phyloP scores from a whole-genome alignment of 1,284 basidiomycete species.

The Puccinia novopanici region DNA sequence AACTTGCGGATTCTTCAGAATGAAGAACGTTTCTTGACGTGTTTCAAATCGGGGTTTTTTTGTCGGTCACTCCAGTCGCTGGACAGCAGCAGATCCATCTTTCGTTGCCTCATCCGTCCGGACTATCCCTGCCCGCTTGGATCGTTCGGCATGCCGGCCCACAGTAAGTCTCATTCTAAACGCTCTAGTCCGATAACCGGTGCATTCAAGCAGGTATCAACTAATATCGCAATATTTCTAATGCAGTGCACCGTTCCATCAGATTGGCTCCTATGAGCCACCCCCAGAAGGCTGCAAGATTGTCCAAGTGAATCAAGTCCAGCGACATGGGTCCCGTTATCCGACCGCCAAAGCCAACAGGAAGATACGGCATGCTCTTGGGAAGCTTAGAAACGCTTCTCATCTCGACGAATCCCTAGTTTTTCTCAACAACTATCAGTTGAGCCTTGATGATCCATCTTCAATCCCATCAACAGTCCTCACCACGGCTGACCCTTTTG shows the following conservation, averaged over 20 bases:
- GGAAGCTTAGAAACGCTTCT: background rate
- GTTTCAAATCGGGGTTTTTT: too few species aligned
- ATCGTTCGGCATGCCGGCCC: slow-evolving; percentile 14
- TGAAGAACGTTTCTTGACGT: too few species aligned
- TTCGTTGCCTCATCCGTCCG: background rate
- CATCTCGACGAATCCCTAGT: background rate
- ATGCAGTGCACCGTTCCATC: slow-evolving; percentile 43
- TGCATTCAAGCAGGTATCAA: too few species aligned
- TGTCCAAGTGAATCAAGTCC: slow-evolving; percentile 23
- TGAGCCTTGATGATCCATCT: background rate
- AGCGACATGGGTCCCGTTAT: slow-evolving; percentile 42
- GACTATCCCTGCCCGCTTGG: background rate
- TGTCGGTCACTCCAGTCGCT: too few species aligned
- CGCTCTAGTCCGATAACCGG: too few species aligned
- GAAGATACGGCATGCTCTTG: background rate
- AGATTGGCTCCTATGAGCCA: background rate
- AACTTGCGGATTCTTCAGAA: too few species aligned
- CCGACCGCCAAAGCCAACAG: slow-evolving; percentile 19
- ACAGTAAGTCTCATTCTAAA: too few species aligned
- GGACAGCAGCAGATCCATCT: background rate
- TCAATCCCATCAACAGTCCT: too few species aligned
- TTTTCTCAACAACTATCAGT: slow-evolving; percentile 36
- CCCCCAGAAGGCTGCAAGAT: slow-evolving; percentile 10
- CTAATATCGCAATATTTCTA: too few species aligned
- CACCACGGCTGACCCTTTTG: too few species aligned